Evolutionary conservation across 2,329 filamentous ascomycete genomes (phyloP), one percentile per base, ranked within the genome.

Genomic region (Ciborinia camelliae): DNA sequence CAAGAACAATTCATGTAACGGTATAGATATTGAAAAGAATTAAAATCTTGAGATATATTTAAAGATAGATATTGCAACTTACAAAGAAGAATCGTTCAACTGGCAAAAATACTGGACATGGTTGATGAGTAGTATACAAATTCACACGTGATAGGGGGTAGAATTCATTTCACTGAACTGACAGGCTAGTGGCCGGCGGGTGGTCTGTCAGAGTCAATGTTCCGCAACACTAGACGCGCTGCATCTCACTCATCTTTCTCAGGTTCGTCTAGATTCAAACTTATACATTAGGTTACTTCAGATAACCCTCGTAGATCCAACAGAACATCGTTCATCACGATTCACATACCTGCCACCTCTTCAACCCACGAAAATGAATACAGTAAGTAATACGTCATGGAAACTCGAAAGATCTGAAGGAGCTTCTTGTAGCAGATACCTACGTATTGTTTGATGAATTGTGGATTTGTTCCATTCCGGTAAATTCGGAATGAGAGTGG

Each of bases 391-490:
- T n/a, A 1, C 20, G 26, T 30, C 18, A n/a, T n/a, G n/a, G 26
- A 43, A 57, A 39, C 18, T n/a, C 37, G 53, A 30, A 43, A 43
- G 7, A n/a, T 57, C 37, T 30, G 53, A 23, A 55, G 53, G 53
- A 55, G 37, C 30, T 28, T 53, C 54, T 14, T 57, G 39, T 8
- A 32, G 54, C 54, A 30, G 12, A 32, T 30, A n/a, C n/a, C n/a
- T n/a, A n/a, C n/a, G n/a, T n/a, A 18, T 57, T n/a, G 54, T 57
- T 57, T 57, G 39, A 57, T 57, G 54, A 57, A 57, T 45, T 45
- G 39, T 57, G 54, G 54, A 57, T 57, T 57, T 45, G 54, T 23
- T 32, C 28, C 20, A 18, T 3, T 47, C 6, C 15, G 59, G 26
- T n/a, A 30, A 23, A 43, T 20, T 54, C 37, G 35, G 48, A 4